Evolutionary conservation across 2,329 filamentous ascomycete genomes (phyloP).

Genomic region (Phyllosticta capitalensis): DNA sequence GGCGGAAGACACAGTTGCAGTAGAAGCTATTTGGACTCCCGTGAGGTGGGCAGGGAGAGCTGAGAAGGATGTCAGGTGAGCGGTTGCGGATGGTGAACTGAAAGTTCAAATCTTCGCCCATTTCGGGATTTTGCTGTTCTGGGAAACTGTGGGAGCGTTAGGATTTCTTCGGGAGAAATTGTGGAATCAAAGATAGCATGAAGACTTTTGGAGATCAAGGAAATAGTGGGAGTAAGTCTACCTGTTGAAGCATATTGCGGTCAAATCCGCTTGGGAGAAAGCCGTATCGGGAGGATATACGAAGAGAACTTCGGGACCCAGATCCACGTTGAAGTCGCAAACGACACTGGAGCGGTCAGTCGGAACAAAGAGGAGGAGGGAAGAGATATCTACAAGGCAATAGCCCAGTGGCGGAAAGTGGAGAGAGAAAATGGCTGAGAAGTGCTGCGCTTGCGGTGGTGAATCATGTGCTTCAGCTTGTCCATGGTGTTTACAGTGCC

Average conservation of each 20-base stretch:
- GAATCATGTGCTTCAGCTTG: slow-evolving; percentile 25
- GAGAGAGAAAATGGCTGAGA: slow-evolving; percentile 1
- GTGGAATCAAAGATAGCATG: not conserved
- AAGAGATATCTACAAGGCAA: slow-evolving; percentile 28
- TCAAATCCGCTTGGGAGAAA: slow-evolving; percentile 30
- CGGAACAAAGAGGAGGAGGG: not conserved
- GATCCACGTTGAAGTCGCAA: slow-evolving; percentile 36
- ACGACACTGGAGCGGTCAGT: slow-evolving; percentile 22
- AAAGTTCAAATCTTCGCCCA: slow-evolving; percentile 29
- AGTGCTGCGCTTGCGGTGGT: slow-evolving; percentile 12
- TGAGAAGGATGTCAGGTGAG: slow-evolving; percentile 48
- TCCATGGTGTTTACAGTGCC: slow-evolving; percentile 19
- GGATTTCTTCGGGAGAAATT: not conserved
- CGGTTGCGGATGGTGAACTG: slow-evolving; percentile 33
- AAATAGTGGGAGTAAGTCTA: slow-evolving; percentile 11
- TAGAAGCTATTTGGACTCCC: slow-evolving; percentile 29
- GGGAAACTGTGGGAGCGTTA: slow-evolving; percentile 24
- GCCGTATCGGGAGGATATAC: slow-evolving; percentile 30
- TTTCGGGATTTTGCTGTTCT: slow-evolving; percentile 33
- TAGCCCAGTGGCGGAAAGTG: slow-evolving; percentile 30
- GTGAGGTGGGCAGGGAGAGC: slow-evolving; percentile 29
- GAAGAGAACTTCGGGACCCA: slow-evolving; percentile 34
- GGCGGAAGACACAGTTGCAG: slow-evolving; percentile 31
- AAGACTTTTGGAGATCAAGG: not conserved
- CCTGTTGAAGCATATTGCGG: slow-evolving; percentile 35